A percentile compares a stretch with the other conserved stretches of the same genome.
These are phyloP conservation scores for Mortierella sp. DNA, from an alignment of 371 early-diverging fungal species.

Conservation along the genomic window DNA sequence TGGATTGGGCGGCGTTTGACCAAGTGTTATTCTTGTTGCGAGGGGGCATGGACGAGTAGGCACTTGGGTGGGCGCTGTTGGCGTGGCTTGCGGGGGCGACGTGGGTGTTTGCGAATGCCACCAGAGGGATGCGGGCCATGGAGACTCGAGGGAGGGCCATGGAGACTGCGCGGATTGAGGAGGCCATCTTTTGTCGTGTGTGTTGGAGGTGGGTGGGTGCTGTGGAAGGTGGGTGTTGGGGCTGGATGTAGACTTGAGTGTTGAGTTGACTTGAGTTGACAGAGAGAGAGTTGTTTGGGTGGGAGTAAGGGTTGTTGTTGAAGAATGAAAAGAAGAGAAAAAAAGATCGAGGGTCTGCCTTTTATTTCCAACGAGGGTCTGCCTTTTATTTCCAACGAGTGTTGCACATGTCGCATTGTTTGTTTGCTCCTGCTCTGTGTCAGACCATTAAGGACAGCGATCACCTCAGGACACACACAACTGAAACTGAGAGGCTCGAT, in stretches of 20 bases:
- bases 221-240: neutral
- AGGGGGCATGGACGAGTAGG: slow-evolving; percentile 36
- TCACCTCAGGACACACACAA: neutral
- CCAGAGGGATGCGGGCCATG: slow-evolving; percentile 47
- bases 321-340: slow-evolving; percentile 1
- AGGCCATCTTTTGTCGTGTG: slow-evolving; percentile 15
- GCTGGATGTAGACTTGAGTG: neutral
- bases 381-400: too few species aligned
- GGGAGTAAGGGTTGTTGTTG: neutral
- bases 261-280: too few species aligned
- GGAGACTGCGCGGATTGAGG: slow-evolving; percentile 31
- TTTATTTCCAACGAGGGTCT: too few species aligned
- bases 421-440: neutral
- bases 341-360: neutral
- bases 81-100: slow-evolving; percentile 1
- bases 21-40: slow-evolving; percentile 2
- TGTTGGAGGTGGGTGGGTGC: neutral
- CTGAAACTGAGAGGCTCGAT: neutral
- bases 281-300: neutral
- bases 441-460: neutral
- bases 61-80: slow-evolving; percentile 29
- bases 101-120: slow-evolving; percentile 31
- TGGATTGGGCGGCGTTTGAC: slow-evolving; percentile 26
- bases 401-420: neutral
- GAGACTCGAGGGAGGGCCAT: slow-evolving; percentile 40